phyloP scores from a whole-genome alignment of 495 filamentous ascomycete genomes.

The Immersiella caudata region DNA sequence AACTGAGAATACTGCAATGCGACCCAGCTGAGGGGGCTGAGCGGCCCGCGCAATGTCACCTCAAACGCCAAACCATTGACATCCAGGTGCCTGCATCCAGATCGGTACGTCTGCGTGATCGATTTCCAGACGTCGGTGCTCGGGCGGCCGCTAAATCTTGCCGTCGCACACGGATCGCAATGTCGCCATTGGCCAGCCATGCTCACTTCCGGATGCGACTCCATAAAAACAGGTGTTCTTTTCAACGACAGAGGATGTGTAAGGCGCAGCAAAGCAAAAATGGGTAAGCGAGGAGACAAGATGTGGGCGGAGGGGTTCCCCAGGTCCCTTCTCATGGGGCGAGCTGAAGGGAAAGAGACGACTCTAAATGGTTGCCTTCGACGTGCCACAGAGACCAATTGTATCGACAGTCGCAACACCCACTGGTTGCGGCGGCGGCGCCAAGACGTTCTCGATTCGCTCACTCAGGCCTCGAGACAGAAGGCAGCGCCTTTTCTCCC shows the following conservation, averaged over 20 bases:
- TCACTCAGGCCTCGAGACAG: not conserved
- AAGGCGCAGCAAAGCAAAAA: not conserved
- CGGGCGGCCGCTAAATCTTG: not conserved
- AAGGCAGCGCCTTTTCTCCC: not conserved
- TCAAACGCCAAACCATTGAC: not conserved
- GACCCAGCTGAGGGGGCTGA: slow-evolving; percentile 1
- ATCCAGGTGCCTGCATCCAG: not conserved
- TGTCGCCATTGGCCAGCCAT: not conserved
- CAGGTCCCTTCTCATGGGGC: not conserved
- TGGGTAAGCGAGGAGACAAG: not conserved
- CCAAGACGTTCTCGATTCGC: slow-evolving; percentile 1
- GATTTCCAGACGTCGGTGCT: not conserved
- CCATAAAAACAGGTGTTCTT: not conserved
- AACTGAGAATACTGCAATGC: slow-evolving; percentile 1
- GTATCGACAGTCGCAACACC: slow-evolving; percentile 1
- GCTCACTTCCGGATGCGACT: not conserved
- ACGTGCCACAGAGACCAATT: slow-evolving; percentile 8
- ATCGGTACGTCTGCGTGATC: not conserved
- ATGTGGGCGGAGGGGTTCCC: not conserved
- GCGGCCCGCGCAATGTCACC: not conserved
- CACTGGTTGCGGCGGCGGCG: not conserved
- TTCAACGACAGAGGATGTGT: not conserved
- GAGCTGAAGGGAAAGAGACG: not conserved
- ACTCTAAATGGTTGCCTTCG: not conserved
- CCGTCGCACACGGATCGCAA: not conserved